Conservation (phyloP, 495 filamentous ascomycete genomes). For the Amphirosellinia nigrospora region DNA sequence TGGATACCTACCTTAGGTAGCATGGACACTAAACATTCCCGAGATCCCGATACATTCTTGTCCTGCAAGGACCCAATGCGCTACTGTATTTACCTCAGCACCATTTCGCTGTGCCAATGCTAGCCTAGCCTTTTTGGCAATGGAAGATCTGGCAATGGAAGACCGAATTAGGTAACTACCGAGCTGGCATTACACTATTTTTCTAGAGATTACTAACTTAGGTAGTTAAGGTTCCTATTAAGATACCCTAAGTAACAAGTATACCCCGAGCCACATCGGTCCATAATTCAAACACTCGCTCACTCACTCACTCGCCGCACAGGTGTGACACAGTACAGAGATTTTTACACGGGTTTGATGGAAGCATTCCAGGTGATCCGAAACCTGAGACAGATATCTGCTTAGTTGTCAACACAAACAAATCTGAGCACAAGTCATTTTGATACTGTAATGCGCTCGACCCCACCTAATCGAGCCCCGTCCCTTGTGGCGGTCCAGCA, state of each 20-base stretch:
- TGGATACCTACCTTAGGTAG: no score
- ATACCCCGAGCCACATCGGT: neutral
- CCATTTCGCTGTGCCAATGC: neutral
- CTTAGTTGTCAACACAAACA: neutral
- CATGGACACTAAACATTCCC: conserved; percentile 1
- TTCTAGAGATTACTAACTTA: no score
- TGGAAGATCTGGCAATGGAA: neutral
- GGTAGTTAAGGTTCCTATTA: neutral
- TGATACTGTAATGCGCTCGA: neutral
- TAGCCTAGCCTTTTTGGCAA: conserved; percentile 10
- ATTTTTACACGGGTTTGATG: neutral
- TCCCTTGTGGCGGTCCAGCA: no score
- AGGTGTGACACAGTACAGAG: conserved; percentile 8
- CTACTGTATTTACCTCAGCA: neutral
- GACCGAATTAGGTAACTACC: conserved; percentile 20
- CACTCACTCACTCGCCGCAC: no score
- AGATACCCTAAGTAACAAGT: no score
- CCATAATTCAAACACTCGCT: conserved; percentile 7
- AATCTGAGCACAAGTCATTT: neutral
- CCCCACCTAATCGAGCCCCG: no score
- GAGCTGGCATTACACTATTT: neutral
- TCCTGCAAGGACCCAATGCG: neutral
- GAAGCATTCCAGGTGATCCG: conserved; percentile 5
- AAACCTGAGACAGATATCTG: conserved; percentile 12
- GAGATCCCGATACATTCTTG: neutral